Percentiles rank a stretch among this genome's conserved stretches.
These are phyloP conservation scores for Blepharisma japonicum DNA, from an alignment of 73 alveolate species.

Conservation along the genomic window DNA sequence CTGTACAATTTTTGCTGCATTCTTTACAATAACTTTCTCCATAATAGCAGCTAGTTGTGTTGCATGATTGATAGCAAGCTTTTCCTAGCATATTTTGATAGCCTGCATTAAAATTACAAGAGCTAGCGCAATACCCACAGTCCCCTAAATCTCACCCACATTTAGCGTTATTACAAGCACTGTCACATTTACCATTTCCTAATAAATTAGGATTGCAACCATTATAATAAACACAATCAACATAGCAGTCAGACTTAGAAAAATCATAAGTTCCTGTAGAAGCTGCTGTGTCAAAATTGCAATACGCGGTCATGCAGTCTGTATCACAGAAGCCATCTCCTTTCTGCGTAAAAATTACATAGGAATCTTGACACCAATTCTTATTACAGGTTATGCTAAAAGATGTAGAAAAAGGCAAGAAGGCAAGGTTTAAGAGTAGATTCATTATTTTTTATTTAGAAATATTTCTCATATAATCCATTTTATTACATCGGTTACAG, in stretches of 20 bases:
- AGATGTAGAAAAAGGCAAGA: too few species aligned
- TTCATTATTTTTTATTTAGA: too few species aligned
- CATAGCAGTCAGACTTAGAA: background rate
- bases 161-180: background rate
- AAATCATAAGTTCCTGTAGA: background rate
- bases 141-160: background rate
- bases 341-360: too few species aligned
- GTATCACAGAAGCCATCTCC: constrained; percentile 6
- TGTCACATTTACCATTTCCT: background rate
- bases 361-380: too few species aligned
- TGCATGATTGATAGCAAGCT: background rate
- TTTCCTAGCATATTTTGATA: background rate
- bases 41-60: background rate
- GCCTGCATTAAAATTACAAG: background rate
- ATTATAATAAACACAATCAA: background rate
- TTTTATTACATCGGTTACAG: too few species aligned
- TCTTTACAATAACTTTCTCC: background rate
- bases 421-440: too few species aligned
- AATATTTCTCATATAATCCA: too few species aligned
- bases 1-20: background rate
- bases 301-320: background rate
- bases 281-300: background rate
- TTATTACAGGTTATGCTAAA: too few species aligned
- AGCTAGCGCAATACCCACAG: background rate
- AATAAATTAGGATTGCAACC: constrained; percentile 3